A percentile compares a stretch with the other conserved stretches of the same genome.
Conservation (phyloP, 345 rosid species). For the Xanthoceras sorbifolium region DNA sequence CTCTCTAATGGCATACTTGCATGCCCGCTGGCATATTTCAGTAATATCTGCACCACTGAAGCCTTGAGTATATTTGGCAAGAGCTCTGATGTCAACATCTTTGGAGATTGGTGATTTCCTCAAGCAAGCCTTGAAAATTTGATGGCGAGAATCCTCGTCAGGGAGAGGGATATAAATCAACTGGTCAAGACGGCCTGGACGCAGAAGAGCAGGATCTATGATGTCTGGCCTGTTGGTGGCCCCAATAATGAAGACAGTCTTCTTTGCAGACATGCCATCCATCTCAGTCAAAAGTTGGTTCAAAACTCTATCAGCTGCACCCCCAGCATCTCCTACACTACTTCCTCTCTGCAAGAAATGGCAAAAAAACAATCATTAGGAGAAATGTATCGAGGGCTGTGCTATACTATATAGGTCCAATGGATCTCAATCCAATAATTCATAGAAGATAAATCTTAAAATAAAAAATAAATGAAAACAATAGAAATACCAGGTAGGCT, state of each 20-base stretch:
- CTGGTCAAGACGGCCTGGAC: slow-evolving; percentile 96
- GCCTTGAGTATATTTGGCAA: slow-evolving; percentile 89
- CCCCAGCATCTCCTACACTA: slow-evolving; percentile 92
- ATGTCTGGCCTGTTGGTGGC: slow-evolving; percentile 96
- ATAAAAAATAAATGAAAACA: neutral
- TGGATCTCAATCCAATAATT: neutral
- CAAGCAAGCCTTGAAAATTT: slow-evolving; percentile 83
- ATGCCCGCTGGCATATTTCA: slow-evolving; percentile 91
- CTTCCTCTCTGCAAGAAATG: slow-evolving; percentile 70
- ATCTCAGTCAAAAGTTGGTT: slow-evolving; percentile 96
- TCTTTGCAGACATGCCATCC: slow-evolving; percentile 98
- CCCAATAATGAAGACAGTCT: slow-evolving; percentile 92
- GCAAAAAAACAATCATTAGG: neutral
- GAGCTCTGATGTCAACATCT: slow-evolving; percentile 82
- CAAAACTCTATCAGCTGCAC: slow-evolving; percentile 95
- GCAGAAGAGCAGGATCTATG: slow-evolving; percentile 89
- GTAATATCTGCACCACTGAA: slow-evolving; percentile 98
- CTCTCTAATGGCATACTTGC: slow-evolving; percentile 93
- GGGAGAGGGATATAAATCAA: slow-evolving; percentile 96
- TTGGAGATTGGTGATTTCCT: slow-evolving; percentile 90
- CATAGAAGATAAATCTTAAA: neutral
- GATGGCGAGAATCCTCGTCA: slow-evolving; percentile 86
- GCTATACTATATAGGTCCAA: neutral
- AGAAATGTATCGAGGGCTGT: neutral
- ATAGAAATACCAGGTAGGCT: neutral